These are phyloP conservation scores for Cercospora sesami DNA, from an alignment of 2,329 filamentous ascomycete genomes.

Conservation along the genomic window DNA sequence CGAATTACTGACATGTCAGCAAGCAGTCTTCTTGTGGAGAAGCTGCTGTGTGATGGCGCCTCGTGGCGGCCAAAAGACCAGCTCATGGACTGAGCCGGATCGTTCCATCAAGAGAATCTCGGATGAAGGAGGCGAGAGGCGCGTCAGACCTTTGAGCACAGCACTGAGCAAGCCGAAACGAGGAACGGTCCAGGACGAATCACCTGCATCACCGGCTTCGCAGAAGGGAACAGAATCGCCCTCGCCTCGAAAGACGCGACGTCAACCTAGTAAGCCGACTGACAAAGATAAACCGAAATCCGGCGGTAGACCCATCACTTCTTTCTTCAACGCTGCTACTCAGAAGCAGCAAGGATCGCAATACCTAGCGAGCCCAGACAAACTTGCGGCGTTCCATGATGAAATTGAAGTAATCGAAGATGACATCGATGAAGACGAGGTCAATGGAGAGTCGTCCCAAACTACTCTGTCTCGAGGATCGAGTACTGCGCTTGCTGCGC, in stretches of 20 bases:
- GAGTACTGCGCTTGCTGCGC: conserved; percentile 36
- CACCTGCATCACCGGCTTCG: neutral
- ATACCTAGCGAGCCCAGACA: conserved; percentile 44
- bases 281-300: conserved; percentile 41
- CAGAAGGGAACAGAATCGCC: conserved; percentile 5
- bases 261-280: conserved; percentile 29
- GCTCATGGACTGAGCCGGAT: conserved; percentile 5
- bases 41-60: conserved; percentile 1
- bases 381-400: conserved; percentile 35
- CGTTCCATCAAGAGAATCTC: neutral
- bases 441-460: conserved; percentile 11
- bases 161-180: conserved; percentile 11
- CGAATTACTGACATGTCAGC: neutral
- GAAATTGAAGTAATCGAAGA: conserved; percentile 38
- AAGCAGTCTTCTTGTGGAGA: neutral
- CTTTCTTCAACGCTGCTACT: conserved; percentile 51
- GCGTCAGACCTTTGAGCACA: conserved; percentile 7
- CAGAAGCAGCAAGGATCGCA: conserved; percentile 43
- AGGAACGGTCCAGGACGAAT: neutral
- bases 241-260: conserved; percentile 23
- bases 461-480: conserved; percentile 36
- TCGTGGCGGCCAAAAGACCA: conserved; percentile 11
- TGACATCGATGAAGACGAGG: conserved; percentile 35
- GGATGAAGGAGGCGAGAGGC: neutral
- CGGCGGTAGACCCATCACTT: conserved; percentile 47